Evolutionary conservation across 202 grass and related monocot species (phyloP), one percentile per base, ranked within the genome.

Genomic region (Panicum hallii): DNA sequence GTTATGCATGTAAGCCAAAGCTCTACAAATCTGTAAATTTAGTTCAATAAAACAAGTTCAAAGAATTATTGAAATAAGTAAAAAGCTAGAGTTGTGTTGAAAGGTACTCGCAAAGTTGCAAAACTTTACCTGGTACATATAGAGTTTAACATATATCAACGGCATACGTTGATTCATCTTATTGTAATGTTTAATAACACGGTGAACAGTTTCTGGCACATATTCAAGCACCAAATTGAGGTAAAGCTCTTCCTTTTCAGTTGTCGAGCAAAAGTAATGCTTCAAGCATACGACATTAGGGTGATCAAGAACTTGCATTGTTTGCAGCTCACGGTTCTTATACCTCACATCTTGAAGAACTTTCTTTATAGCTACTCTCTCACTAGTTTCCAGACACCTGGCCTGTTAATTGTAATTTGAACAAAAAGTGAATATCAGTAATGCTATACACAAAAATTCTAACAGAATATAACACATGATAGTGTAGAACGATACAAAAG

Each of bases 141-240:
- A 95, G 16, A 95, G 85, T 82, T 95, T 95, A 52, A 89, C 90
- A 62, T 89, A 92, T 70, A 95, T 79, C 75, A 95, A 80, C 2
- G 93, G 90, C 88, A 95, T 92, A 10, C 80, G 76, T 75, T 92
- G 90, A 22, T 86, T 90, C 85, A 92, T 90, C 54, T 88, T 92
- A 71, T 90, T 92, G 84, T 95, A 92, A 84, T 92, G 85, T 54
- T 86, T 90, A 66, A 95, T 56, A 67, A 92, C 85, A 66, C 90
- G 87, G 63, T 92, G 90, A 52, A 90, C 85, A 78, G 93, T 92
- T 85, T 95, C 93, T 28, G 93, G 93, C 52, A 95, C 90, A 23
- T 89, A 95, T 75, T 95, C 90, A 81, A 95, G 88, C 34, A 95
- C 93, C 68, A 95, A 90, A 80, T 92, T 95, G 48, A 95, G 88